phyloP scores from a whole-genome alignment of 805 yeast genomes.

The Wickerhamiella hasegawae region DNA sequence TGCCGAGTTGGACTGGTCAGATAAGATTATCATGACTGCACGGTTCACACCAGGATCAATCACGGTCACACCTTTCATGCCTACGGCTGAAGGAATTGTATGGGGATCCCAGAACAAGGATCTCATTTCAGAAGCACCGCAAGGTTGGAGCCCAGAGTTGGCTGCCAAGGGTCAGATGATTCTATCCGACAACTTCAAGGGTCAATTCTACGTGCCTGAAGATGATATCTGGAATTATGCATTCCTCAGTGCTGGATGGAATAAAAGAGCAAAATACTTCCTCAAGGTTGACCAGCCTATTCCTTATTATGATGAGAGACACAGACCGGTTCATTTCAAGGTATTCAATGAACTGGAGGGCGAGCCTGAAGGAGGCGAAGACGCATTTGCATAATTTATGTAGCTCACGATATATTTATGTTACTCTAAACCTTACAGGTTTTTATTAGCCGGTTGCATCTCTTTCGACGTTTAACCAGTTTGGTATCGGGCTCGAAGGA shows the following conservation, averaged over 20 bases:
- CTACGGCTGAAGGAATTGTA: conserved; percentile 46
- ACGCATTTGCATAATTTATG: too few relatives aligned
- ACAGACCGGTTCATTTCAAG: conserved; percentile 77
- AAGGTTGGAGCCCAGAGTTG: conserved; percentile 41
- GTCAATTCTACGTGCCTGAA: conserved; percentile 75
- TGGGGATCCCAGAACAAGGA: conserved; percentile 67
- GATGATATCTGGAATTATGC: conserved; percentile 81
- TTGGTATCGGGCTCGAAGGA: too few relatives aligned
- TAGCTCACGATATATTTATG: too few relatives aligned
- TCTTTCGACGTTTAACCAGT: too few relatives aligned
- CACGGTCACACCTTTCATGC: conserved; percentile 48
- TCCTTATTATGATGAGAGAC: conserved; percentile 69
- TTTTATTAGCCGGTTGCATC: too few relatives aligned
- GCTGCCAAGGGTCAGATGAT: conserved; percentile 51
- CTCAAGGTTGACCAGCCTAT: conserved; percentile 67
- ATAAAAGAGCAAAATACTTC: conserved; percentile 38
- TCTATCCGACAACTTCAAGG: conserved; percentile 58
- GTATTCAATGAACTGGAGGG: conserved; percentile 37
- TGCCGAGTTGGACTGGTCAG: conserved; percentile 29
- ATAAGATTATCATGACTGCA: conserved; percentile 44
- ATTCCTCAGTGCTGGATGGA: conserved; percentile 77
- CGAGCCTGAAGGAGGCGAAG: conserved; percentile 4
- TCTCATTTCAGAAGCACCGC: conserved; percentile 37
- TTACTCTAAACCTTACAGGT: too few relatives aligned
- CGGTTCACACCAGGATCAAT: conserved; percentile 74